Percentiles rank a stretch among this genome's conserved stretches.
These are phyloP conservation scores for Fusarium xyrophilum DNA, from an alignment of 2,329 filamentous ascomycete genomes.

Conservation along the genomic window DNA sequence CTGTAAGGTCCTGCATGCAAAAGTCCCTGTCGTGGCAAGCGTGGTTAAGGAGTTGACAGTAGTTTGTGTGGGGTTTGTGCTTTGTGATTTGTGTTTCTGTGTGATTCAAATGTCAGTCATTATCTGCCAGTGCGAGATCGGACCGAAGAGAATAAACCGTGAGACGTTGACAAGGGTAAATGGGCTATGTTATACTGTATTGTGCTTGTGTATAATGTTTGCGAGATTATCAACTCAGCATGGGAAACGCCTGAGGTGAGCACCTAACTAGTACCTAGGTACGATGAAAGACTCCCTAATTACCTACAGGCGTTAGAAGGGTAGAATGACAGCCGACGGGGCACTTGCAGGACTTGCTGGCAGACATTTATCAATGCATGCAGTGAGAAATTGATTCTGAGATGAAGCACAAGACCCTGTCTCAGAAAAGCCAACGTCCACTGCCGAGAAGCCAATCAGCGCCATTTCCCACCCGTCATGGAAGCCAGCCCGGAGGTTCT, in stretches of 20 bases:
- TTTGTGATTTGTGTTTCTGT: constrained; percentile 8
- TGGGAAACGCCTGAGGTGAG: background rate
- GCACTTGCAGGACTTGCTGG: background rate
- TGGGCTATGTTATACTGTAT: constrained; percentile 7
- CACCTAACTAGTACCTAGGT: no score
- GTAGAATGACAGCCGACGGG: background rate
- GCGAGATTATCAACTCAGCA: constrained; percentile 2
- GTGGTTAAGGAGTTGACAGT: background rate
- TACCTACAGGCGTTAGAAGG: no score
- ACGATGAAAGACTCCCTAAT: no score
- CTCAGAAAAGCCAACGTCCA: constrained; percentile 8
- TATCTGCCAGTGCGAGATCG: constrained; percentile 27
- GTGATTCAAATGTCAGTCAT: constrained; percentile 21
- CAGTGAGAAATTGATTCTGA: background rate
- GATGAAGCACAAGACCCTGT: constrained; percentile 18
- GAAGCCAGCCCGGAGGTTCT: constrained; percentile 23
- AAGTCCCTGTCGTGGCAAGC: background rate
- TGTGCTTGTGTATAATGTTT: background rate
- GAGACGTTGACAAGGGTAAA: constrained; percentile 3
- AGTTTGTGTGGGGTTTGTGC: constrained; percentile 17
- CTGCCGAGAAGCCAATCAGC: constrained; percentile 29
- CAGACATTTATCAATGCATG: background rate
- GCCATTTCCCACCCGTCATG: background rate
- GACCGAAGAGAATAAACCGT: constrained; percentile 24
- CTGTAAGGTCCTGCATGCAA: background rate